Evolutionary conservation across 78 protist genomes (phyloP), one percentile per base, ranked within the genome.

Genomic region (Tieghemostelium lacteum): DNA sequence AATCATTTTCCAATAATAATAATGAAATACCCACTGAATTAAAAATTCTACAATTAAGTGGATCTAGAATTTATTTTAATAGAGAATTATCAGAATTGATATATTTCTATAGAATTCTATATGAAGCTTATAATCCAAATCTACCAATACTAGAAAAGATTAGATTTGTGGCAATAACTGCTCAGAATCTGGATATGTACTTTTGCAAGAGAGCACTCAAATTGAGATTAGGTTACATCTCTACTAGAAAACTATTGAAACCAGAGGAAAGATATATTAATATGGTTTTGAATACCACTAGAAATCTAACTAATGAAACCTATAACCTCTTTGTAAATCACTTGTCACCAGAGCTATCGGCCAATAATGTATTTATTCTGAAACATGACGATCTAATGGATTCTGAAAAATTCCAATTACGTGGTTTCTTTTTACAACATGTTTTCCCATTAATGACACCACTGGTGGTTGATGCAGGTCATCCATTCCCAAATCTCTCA

Each of bases 401-500:
- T 2, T 37, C 67, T 6, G 88, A 80, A 60, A 80, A 80, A 57
- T 10, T 39, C 20, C 92, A 72, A 39, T 64, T 86, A 37, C 49
- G 92, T 22, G 92, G 49, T 26, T 72, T 86, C 83, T 86, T 86
- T 54, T 63, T 86, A 52, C 85, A 86, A 72, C 86, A 86, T 50
- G 92, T 86, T 33, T 72, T 73, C 42, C 92, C 92, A 60, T 52
- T 86, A 34, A 72, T 86, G 86, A 86, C 92, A 62, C 92, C 92
- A 42, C 42, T 73, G 80, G 88, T 73, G 0, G 92, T 86, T 1
- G 92, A 86, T 73, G 92, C 92, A 28, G 86, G 92, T 10, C 92
- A 86, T 52, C 92, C 92, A 36, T 86, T 86, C 73, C 92, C 92
- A 4, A 86, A 86, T 73, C 60, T 86, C 12, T 62, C 83, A 52